These are phyloP conservation scores for Ceriops zippeliana DNA, from an alignment of 345 rosid genomes.

Conservation along the genomic window DNA sequence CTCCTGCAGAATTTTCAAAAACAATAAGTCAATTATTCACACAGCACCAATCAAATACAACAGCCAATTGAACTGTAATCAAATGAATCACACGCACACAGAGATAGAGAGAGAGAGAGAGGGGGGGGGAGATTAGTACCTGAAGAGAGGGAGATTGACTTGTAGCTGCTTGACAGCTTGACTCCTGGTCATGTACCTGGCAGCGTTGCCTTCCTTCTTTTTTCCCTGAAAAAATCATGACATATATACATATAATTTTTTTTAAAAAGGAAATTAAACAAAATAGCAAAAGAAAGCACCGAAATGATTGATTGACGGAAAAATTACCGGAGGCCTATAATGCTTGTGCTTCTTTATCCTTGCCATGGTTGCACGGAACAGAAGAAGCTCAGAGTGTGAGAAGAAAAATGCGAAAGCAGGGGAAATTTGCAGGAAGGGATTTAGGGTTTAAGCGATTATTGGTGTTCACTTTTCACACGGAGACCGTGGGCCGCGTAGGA, in stretches of 20 bases:
- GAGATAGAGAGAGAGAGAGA: not conserved
- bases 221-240: constrained; percentile 54
- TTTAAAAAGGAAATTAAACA: not conserved
- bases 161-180: constrained; percentile 82
- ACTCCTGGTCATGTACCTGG: constrained; percentile 79
- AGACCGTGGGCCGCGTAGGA: too few species aligned
- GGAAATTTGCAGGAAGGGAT: not conserved
- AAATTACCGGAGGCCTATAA: constrained; percentile 76
- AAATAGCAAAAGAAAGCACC: too few species aligned
- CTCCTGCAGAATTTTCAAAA: constrained; percentile 42
- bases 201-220: constrained; percentile 93
- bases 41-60: not conserved
- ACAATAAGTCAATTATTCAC: not conserved
- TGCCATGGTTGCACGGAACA: constrained; percentile 7
- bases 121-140: not conserved
- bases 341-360: constrained; percentile 44
- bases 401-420: not conserved
- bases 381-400: not conserved
- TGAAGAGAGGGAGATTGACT: constrained; percentile 25
- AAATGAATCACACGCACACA: not conserved
- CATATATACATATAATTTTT: not conserved
- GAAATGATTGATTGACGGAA: not conserved
- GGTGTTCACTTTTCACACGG: not conserved
- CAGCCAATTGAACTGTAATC: not conserved
- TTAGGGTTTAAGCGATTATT: not conserved